phyloP scores from a whole-genome alignment of 1,284 basidiomycete genomes.

The Sanghuangporus baumii region DNA sequence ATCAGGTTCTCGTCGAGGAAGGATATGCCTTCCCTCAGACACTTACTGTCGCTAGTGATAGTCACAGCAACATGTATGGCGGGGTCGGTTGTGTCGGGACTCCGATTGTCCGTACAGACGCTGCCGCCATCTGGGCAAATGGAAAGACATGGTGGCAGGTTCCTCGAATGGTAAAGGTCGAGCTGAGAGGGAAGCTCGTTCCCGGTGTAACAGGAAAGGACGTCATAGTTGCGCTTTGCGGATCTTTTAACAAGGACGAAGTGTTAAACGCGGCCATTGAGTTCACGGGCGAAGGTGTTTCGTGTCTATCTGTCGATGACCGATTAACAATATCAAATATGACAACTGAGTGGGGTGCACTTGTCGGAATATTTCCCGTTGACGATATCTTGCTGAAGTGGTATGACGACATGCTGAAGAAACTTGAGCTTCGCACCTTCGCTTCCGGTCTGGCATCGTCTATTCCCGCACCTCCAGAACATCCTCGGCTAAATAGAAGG shows the following conservation, averaged over 20 bases:
- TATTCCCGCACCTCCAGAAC: slow-evolving; percentile 69
- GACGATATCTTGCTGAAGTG: slow-evolving; percentile 81
- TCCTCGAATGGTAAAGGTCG: slow-evolving; percentile 93
- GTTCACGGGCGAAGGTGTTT: slow-evolving; percentile 92
- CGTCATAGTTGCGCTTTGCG: slow-evolving; percentile 95
- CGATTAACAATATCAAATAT: slow-evolving; percentile 95
- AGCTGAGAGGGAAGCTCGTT: slow-evolving; percentile 77
- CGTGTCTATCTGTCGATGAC: slow-evolving; percentile 82
- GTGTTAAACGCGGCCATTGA: slow-evolving; percentile 98
- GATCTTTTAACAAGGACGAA: slow-evolving; percentile 95
- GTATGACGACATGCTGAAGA: slow-evolving; percentile 81
- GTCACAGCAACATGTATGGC: slow-evolving; percentile 98
- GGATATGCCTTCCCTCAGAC: slow-evolving; percentile 94
- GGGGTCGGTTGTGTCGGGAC: slow-evolving; percentile 97
- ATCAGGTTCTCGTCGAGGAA: slow-evolving; percentile 93
- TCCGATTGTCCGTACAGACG: slow-evolving; percentile 91
- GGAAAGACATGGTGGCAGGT: slow-evolving; percentile 99
- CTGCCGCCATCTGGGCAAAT: slow-evolving; percentile 96
- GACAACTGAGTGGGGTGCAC: slow-evolving; percentile 99
- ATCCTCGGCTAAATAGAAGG: slow-evolving; percentile 81
- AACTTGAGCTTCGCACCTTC: slow-evolving; percentile 80
- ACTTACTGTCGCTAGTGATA: slow-evolving; percentile 93
- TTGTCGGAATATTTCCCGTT: slow-evolving; percentile 93
- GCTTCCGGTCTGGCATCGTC: slow-evolving; percentile 40
- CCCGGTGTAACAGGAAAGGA: slow-evolving; percentile 97